Conservation (phyloP, 129 eudicot species). For the Pittosporum tobira region DNA sequence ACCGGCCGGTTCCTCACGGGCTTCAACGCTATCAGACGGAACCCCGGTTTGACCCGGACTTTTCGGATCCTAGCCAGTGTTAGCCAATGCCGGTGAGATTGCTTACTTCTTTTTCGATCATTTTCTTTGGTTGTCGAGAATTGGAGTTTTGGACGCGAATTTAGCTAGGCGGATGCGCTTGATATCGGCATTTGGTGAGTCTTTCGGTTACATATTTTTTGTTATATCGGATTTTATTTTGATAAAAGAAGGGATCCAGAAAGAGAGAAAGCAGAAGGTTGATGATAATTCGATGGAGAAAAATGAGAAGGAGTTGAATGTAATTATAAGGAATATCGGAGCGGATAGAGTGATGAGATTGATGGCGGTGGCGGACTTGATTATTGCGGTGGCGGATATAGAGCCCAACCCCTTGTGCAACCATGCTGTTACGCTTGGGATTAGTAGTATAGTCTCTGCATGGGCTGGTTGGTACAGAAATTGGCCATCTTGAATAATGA, state of each 20-base stretch:
- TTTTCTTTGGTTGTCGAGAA: constrained; percentile 71
- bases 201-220: constrained; percentile 83
- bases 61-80: constrained; percentile 51
- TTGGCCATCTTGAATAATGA: constrained; percentile 78
- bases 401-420: constrained; percentile 91
- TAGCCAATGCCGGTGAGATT: constrained; percentile 89
- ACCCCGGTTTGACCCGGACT: constrained; percentile 49
- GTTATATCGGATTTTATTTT: constrained; percentile 52
- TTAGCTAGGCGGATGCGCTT: constrained; percentile 80
- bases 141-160: constrained; percentile 60
- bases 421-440: constrained; percentile 79
- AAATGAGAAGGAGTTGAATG: constrained; percentile 20
- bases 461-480: constrained; percentile 99
- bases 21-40: constrained; percentile 65
- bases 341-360: constrained; percentile 90
- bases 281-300: constrained; percentile 11
- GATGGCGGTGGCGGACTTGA: constrained; percentile 84
- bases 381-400: constrained; percentile 82
- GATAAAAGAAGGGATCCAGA: constrained; percentile 54
- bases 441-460: constrained; percentile 97
- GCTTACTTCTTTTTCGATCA: constrained; percentile 98
- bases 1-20: constrained; percentile 87
- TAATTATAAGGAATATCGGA: constrained; percentile 36
- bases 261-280: constrained; percentile 34
- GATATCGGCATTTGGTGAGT: constrained; percentile 95